Evolutionary conservation across 768 basidiomycete species (phyloP).

Genomic region (Russula sp.): DNA sequence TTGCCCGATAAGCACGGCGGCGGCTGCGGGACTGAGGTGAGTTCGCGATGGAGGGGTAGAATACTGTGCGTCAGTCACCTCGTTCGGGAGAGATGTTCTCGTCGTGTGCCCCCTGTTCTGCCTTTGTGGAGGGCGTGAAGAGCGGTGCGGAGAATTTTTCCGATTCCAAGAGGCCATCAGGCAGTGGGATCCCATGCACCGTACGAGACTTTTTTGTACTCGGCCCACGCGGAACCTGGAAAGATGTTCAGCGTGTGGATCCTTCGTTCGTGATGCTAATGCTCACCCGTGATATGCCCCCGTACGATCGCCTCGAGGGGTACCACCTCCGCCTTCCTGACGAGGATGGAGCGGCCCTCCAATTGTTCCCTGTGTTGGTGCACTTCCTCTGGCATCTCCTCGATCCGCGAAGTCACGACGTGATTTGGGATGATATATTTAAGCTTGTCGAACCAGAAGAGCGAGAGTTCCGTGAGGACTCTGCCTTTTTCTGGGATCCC

Average conservation of each 20-base stretch:
- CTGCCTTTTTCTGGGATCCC: conserved; percentile 93
- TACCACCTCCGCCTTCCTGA: conserved; percentile 80
- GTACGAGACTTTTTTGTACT: conserved; percentile 87
- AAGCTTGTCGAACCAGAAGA: conserved; percentile 93
- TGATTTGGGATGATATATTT: conserved; percentile 80
- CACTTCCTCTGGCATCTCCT: conserved; percentile 79
- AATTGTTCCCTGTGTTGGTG: conserved; percentile 69
- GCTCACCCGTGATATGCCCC: conserved; percentile 90
- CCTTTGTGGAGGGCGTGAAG: conserved; percentile 97
- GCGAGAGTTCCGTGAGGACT: conserved; percentile 81
- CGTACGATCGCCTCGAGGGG: conserved; percentile 94
- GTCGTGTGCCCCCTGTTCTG: conserved; percentile 89
- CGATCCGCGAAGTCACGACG: conserved; percentile 68
- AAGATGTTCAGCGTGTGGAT: not conserved
- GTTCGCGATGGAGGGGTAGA: not conserved
- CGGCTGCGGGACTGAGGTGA: conserved; percentile 37
- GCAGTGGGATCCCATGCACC: conserved; percentile 78
- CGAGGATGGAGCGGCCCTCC: conserved; percentile 85
- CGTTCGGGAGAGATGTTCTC: conserved; percentile 98
- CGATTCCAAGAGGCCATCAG: conserved; percentile 76
- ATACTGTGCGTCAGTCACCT: conserved; percentile 50
- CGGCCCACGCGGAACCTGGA: conserved; percentile 90
- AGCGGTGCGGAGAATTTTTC: conserved; percentile 75
- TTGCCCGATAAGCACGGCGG: conserved; percentile 57
- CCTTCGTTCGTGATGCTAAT: not conserved